phyloP scores from a whole-genome alignment of 2,329 filamentous ascomycete genomes.

The Microcyclosporella mali region DNA sequence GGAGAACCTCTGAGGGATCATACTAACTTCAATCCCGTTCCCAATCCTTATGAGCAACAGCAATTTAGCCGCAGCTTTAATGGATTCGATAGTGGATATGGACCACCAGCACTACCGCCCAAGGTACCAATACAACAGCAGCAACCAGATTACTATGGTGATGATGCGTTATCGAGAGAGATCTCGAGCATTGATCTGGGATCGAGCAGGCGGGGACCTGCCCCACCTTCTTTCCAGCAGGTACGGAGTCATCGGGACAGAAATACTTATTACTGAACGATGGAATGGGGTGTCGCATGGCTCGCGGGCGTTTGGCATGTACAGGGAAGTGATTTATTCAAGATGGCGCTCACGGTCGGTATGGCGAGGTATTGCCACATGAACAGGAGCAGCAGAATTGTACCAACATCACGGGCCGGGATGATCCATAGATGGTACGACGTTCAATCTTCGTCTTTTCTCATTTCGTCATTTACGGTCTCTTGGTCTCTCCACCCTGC shows the following conservation, averaged over 20 bases:
- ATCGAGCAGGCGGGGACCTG: slow-evolving; percentile 7
- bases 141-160: slow-evolving; percentile 29
- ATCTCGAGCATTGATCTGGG: slow-evolving; percentile 51
- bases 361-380: too few species aligned
- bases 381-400: too few species aligned
- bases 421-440: too few species aligned
- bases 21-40: slow-evolving; percentile 37
- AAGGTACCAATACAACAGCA: slow-evolving; percentile 18
- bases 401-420: too few species aligned
- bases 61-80: slow-evolving; percentile 37
- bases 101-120: slow-evolving; percentile 14
- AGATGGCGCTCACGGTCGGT: too few species aligned
- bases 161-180: slow-evolving; percentile 63
- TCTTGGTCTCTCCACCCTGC: slow-evolving; percentile 28
- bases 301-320: too few species aligned
- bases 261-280: slow-evolving; percentile 23
- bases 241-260: slow-evolving; percentile 30
- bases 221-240: slow-evolving; percentile 24
- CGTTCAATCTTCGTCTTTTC: too few species aligned
- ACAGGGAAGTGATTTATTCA: too few species aligned
- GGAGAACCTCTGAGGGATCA: slow-evolving; percentile 30
- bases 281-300: background rate
- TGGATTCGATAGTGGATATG: slow-evolving; percentile 20
- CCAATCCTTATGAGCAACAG: slow-evolving; percentile 43
- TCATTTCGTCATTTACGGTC: background rate